A percentile compares a stretch with the other conserved stretches of the same genome.
Conservation (phyloP, 2,329 filamentous ascomycete species). For the Esteya vermicola region DNA sequence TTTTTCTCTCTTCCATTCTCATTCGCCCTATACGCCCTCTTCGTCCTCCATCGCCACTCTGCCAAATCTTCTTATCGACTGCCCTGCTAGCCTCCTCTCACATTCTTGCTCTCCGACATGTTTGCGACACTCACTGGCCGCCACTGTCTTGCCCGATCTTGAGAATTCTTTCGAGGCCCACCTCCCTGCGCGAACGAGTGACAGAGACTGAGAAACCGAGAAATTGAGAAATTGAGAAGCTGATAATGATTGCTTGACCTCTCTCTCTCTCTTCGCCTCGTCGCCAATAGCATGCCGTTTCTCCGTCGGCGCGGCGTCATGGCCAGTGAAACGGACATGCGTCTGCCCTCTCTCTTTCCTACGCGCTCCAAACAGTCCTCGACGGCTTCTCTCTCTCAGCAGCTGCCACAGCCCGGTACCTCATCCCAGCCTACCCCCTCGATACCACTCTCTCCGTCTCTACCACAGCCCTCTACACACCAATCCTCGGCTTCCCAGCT, state of each 20-base stretch:
- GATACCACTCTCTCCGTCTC: no score
- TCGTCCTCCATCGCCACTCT: no score
- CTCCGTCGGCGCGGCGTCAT: conserved; percentile 46
- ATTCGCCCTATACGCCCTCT: no score
- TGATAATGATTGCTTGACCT: conserved; percentile 1
- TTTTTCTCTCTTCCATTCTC: no score
- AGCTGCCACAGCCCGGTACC: no score
- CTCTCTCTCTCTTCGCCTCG: neutral
- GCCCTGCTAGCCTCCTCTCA: neutral
- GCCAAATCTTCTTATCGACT: neutral
- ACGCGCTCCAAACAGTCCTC: conserved; percentile 16
- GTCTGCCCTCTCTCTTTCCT: conserved; percentile 29
- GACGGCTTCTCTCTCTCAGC: no score
- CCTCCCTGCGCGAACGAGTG: no score
- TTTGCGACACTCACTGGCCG: neutral
- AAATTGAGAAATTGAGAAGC: no score
- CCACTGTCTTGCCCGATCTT: neutral
- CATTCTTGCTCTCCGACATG: neutral
- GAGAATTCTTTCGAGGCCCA: no score
- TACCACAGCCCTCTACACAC: no score
- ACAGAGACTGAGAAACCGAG: conserved; percentile 1
- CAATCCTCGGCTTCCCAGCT: no score
- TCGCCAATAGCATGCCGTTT: conserved; percentile 36
- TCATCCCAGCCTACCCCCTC: no score
- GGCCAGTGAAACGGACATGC: conserved; percentile 45